A percentile compares a stretch with the other conserved stretches of the same genome.
phyloP scores from a whole-genome alignment of 1,284 basidiomycete genomes.

The Moesziomyces antarcticus region DNA sequence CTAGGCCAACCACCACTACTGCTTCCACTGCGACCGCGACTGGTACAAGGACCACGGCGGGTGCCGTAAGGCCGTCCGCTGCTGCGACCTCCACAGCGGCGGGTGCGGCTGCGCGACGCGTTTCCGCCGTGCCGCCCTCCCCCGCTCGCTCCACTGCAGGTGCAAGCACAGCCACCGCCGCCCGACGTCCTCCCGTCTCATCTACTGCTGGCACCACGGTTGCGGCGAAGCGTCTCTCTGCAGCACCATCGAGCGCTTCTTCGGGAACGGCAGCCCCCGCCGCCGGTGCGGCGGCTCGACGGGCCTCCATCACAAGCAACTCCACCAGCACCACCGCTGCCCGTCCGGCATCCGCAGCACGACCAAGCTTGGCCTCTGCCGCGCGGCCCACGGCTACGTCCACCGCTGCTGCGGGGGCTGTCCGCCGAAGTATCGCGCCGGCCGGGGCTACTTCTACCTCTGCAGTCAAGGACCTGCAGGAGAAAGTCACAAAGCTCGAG shows the following conservation, averaged over 20 bases:
- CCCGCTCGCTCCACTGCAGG: conserved; percentile 33
- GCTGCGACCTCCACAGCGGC: conserved; percentile 12
- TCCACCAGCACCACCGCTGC: conserved; percentile 22
- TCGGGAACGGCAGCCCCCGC: conserved; percentile 23
- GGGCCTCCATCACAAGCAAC: conserved; percentile 43
- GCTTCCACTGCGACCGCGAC: conserved; percentile 8
- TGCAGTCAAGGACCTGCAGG: conserved; percentile 42
- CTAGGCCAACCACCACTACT: conserved; percentile 17
- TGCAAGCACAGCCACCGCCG: conserved; percentile 27
- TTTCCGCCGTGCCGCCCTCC: conserved; percentile 37
- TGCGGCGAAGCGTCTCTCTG: conserved; percentile 27
- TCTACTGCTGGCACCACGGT: conserved; percentile 21
- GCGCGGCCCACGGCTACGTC: conserved; percentile 15
- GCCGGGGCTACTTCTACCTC: conserved; percentile 17
- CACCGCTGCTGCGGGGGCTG: conserved; percentile 15
- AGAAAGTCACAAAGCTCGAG: conserved; percentile 45
- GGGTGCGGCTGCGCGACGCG: conserved; percentile 18
- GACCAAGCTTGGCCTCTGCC: conserved; percentile 24
- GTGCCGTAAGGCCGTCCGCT: conserved; percentile 18
- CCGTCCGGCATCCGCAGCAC: conserved; percentile 28
- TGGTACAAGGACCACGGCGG: conserved; percentile 6
- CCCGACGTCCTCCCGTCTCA: conserved; percentile 38
- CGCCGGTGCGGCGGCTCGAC: conserved; percentile 32
- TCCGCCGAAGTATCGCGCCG: conserved; percentile 32
- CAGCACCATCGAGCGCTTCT: conserved; percentile 29